Evolutionary conservation across 2,329 filamentous ascomycete genomes (phyloP).

Genomic region (Fusarium sp.): DNA sequence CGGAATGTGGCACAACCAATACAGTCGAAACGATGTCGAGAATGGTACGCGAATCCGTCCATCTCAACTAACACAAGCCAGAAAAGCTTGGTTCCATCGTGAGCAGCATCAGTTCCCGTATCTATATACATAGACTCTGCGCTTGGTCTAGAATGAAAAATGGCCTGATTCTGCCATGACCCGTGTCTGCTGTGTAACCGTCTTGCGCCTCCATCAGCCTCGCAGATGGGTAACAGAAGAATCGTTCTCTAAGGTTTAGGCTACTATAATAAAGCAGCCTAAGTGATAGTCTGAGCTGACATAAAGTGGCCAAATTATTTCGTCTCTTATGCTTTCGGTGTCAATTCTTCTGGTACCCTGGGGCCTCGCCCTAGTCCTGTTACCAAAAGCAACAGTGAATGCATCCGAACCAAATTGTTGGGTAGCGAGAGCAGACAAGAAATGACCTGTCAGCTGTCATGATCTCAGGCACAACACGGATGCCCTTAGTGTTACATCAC

Average conservation of each 20-base stretch:
- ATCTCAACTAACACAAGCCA: constrained; percentile 11
- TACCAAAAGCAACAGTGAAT: neutral
- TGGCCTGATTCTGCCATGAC: constrained; percentile 28
- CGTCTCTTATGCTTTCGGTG: too few relatives aligned
- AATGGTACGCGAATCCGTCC: constrained; percentile 2
- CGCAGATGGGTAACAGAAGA: neutral
- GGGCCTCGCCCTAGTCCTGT: neutral
- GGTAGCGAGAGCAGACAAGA: neutral
- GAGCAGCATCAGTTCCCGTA: constrained; percentile 3
- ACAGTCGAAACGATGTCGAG: neutral
- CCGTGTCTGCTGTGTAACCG: constrained; percentile 27
- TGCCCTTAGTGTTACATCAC: constrained; percentile 5
- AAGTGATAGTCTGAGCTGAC: too few relatives aligned
- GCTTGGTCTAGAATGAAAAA: constrained; percentile 27
- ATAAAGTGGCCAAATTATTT: too few relatives aligned
- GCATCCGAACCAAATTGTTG: neutral
- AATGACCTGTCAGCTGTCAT: constrained; percentile 18
- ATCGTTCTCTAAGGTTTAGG: too few relatives aligned
- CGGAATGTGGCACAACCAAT: neutral
- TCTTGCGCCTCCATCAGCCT: neutral
- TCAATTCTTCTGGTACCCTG: too few relatives aligned
- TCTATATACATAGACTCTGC: neutral
- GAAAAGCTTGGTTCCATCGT: neutral
- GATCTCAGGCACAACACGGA: neutral
- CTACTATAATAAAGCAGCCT: too few relatives aligned